These are phyloP conservation scores for Orbilia blumenaviensis DNA, from an alignment of 2,329 filamentous ascomycete genomes.

Conservation along the genomic window DNA sequence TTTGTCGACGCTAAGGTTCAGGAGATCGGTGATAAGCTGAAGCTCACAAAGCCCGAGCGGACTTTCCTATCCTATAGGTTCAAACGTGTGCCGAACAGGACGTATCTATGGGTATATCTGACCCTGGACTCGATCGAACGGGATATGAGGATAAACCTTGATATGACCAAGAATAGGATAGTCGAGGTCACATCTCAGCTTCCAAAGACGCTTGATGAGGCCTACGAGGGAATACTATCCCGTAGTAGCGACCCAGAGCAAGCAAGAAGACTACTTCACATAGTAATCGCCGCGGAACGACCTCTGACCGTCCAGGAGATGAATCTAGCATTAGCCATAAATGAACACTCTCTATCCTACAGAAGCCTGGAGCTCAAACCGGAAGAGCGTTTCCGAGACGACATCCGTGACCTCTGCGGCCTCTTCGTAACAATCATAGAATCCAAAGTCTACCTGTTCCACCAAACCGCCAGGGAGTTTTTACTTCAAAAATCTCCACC, in stretches of 20 bases:
- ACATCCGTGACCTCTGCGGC: conserved; percentile 37
- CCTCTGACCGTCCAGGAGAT: conserved; percentile 32
- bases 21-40: background rate
- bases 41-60: background rate
- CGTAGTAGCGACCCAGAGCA: background rate
- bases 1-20: conserved; percentile 49
- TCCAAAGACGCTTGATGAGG: conserved; percentile 19
- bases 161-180: background rate
- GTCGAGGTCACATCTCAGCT: background rate
- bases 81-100: conserved; percentile 3
- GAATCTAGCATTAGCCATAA: background rate
- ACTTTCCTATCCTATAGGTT: background rate
- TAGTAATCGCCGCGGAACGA: conserved; percentile 9
- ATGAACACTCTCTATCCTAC: background rate
- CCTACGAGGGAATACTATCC: conserved; percentile 25
- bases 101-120: conserved; percentile 26
- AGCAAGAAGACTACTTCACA: conserved; percentile 11
- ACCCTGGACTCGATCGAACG: conserved; percentile 2
- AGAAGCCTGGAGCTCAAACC: background rate
- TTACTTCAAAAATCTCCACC: background rate
- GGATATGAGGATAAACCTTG: background rate
- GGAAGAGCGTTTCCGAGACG: background rate
- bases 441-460: conserved; percentile 44
- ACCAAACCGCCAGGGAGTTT: conserved; percentile 52
- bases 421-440: conserved; percentile 40